phyloP scores from a whole-genome alignment of 192 early-diverging fungal species.

The Coemansia sp. region DNA sequence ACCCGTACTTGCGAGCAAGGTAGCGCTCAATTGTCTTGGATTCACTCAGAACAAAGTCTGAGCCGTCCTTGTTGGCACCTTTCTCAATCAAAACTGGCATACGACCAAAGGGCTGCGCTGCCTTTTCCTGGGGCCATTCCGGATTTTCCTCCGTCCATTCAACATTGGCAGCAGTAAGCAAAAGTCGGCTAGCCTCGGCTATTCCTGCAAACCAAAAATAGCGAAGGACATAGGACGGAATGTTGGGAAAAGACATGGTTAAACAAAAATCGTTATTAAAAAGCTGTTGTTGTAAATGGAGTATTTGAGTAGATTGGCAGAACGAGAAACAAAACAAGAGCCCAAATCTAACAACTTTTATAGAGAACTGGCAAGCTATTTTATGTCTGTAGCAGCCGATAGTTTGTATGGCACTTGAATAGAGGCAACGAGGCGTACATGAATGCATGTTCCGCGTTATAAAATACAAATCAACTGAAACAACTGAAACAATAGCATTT shows the following conservation, averaged over 20 bases:
- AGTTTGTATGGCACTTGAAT: no score
- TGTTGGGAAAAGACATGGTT: not conserved
- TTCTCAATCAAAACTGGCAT: constrained; percentile 55
- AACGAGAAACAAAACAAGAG: no score
- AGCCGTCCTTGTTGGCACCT: constrained; percentile 16
- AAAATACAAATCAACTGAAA: no score
- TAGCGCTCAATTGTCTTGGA: constrained; percentile 56
- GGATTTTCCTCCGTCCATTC: constrained; percentile 47
- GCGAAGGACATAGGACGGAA: constrained; percentile 27
- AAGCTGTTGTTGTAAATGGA: no score
- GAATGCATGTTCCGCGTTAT: no score
- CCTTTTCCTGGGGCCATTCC: constrained; percentile 54
- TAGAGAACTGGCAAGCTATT: no score
- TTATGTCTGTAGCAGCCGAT: no score
- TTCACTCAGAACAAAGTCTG: constrained; percentile 39
- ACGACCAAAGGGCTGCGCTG: constrained; percentile 47
- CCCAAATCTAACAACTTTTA: no score
- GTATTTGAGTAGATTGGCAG: no score
- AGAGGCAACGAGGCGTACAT: no score
- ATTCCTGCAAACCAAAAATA: constrained; percentile 39
- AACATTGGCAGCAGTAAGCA: constrained; percentile 47
- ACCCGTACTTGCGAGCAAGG: constrained; percentile 49
- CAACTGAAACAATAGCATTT: no score
- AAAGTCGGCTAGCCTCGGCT: constrained; percentile 22
- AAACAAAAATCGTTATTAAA: no score